Evolutionary conservation across 495 filamentous ascomycete species (phyloP).

Genomic region (Talaromyces stipitatus): DNA sequence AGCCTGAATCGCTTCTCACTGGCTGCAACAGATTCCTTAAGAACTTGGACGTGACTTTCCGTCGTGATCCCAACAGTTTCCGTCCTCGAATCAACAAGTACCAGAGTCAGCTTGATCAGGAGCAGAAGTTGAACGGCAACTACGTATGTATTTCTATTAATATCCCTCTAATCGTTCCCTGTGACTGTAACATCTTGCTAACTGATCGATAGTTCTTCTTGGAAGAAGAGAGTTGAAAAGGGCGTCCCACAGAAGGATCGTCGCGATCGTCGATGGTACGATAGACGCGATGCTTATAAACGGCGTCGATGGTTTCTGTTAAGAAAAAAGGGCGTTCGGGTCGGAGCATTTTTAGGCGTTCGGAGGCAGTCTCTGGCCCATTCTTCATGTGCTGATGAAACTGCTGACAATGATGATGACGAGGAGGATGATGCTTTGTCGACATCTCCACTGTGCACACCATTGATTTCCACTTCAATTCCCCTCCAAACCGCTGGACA

Average conservation of each 20-base stretch:
- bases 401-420: constrained; percentile 42
- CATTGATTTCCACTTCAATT: not conserved
- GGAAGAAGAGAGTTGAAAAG: constrained; percentile 79
- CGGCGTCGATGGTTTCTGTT: constrained; percentile 29
- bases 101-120: constrained; percentile 90
- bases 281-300: constrained; percentile 35
- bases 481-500: not conserved
- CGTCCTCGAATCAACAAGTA: constrained; percentile 97
- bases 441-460: not conserved
- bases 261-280: constrained; percentile 32
- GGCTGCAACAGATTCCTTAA: constrained; percentile 96
- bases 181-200: not conserved
- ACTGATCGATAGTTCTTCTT: constrained; percentile 62
- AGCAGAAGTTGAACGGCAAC: constrained; percentile 90
- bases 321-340: constrained; percentile 25
- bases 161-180: not conserved
- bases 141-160: constrained; percentile 55
- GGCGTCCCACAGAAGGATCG: constrained; percentile 41
- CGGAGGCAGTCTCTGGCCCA: constrained; percentile 15
- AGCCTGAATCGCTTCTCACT: constrained; percentile 83
- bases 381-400: constrained; percentile 32
- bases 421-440: constrained; percentile 30
- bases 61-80: constrained; percentile 92
- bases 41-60: constrained; percentile 95
- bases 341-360: constrained; percentile 37